Evolutionary conservation across 2,329 filamentous ascomycete genomes (phyloP), one percentile per base, ranked within the genome.

Genomic region (Coleophoma eucalyptorum): DNA sequence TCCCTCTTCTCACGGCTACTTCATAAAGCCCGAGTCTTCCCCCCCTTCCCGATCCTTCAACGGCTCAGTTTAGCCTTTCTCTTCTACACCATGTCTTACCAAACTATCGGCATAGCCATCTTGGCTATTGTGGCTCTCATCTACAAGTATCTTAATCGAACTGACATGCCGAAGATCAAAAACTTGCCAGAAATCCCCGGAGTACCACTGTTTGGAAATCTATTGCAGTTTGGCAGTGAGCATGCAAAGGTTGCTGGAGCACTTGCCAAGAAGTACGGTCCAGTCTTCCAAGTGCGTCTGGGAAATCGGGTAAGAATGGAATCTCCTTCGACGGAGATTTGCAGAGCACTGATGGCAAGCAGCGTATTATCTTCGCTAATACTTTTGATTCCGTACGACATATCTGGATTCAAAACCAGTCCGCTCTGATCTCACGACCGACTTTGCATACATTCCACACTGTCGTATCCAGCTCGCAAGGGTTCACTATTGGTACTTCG

Each of bases 361-460:
- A 84, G 74, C 78, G 87, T 52, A 84, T 92, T 53, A 75, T 93
- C 32, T 90, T 90, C 61, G 88, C 87, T 55, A 93, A 93, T 60
- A 84, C 81, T 1, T 92, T 90, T 61, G 84, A 89, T 18, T 80
- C 86, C 0, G 87, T 92, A 33, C 83, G 80, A 49, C 76, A 86
- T 56, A 74, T 93, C 19, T 92, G 88, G 84, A 87, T 91, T 65
- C 87, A 83, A 10, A 85, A 93, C 60, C 88, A 91, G 61, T 89
- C 87, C 0, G 78, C 88, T 0, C 72, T 92, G 51, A 90, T 91
- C 60, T 91, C 87, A 1, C 80, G 89, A 2, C 89, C 89, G 0
- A 89, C 77, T 20, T 80, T 91, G 44, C 87, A 93, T 67, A 93
- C 89, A 1, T 93, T 92, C 67, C 89, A 92, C 68, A 87, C 79